Base-by-base conservation (phyloP, 371 early-diverging fungal genomes). In the Phascolomyces articulosus region DNA sequence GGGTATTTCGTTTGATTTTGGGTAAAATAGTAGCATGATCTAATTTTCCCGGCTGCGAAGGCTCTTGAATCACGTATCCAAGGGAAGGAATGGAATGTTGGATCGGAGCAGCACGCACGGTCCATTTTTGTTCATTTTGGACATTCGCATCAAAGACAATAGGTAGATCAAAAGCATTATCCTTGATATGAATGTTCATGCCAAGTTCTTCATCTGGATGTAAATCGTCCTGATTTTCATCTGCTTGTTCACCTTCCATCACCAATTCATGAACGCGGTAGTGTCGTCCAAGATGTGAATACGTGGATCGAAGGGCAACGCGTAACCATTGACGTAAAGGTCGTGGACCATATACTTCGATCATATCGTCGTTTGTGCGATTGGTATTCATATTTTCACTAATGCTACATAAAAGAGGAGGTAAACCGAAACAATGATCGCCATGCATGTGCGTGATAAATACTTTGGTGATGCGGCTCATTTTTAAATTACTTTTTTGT, bases 371-470 rank as follows among this genome's bases (percentile, higher is more conserved):
- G 10, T 40, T 16, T 21, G 54, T 65, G 11, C 71, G 53, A 64
- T 23, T 63, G 59, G 20, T 72, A 47, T 70, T 75, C 13, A 71
- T 44, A 53, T 72, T 76, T 21, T 82, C 79, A 1, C 79, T 74
- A 66, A 79, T 72, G 24, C 85, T 85, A 59, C 85, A 87, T 18
- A 88, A 47, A 4, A 88, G 67, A 11, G 87, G 85, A 1, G 79
- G 80, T 4, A 85, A 69, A 1, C 87, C 87, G 67, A 84, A 88
- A 41, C 83, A 85, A 67, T 88, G 86, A 62, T 88, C 87, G 15
- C 87, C 87, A 56, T 88, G 89, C 75, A 88, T 74, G 55, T 88
- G 89, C 0, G 86, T 87, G 31, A 88, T 79, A 44, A 88, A 87
- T 9, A 88, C 62, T 26, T 74, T 73, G 4, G 69, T 74, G 40